Percentiles rank a stretch among this genome's conserved stretches.
These are phyloP conservation scores for Geranomyces variabilis DNA, from an alignment of 192 early-diverging fungal species.

Conservation along the genomic window DNA sequence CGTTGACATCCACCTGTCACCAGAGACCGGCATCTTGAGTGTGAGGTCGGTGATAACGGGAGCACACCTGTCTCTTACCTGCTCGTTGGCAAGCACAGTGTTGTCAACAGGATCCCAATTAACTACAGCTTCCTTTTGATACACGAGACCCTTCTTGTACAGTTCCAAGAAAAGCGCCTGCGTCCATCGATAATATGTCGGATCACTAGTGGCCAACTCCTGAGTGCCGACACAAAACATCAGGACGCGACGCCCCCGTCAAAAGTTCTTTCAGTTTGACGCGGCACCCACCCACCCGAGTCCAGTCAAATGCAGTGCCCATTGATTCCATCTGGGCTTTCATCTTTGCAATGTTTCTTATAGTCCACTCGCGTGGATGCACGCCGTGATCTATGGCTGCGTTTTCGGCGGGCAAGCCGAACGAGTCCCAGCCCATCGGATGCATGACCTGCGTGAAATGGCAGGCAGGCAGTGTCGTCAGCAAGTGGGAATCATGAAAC, in stretches of 20 bases:
- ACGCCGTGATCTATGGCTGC: constrained; percentile 85
- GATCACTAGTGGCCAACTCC: constrained; percentile 85
- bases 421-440: constrained; percentile 98
- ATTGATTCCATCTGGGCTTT: constrained; percentile 76
- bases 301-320: constrained; percentile 89
- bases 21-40: too few relatives aligned
- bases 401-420: constrained; percentile 98
- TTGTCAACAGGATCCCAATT: constrained; percentile 98
- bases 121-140: constrained; percentile 86
- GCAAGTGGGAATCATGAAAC: too few relatives aligned
- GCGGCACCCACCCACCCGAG: constrained; percentile 56
- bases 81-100: constrained; percentile 96
- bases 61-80: too few relatives aligned
- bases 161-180: constrained; percentile 85
- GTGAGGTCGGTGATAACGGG: not conserved
- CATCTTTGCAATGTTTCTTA: constrained; percentile 81
- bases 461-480: too few relatives aligned
- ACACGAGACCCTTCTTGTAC: constrained; percentile 75
- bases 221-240: too few relatives aligned
- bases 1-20: constrained; percentile 81
- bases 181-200: constrained; percentile 93
- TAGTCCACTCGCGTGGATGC: constrained; percentile 82
- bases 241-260: too few relatives aligned
- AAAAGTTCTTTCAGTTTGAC: too few relatives aligned
- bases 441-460: constrained; percentile 58